A percentile compares a stretch with the other conserved stretches of the same genome.
These are phyloP conservation scores for Annulohypoxylon truncatum DNA, from an alignment of 2,329 filamentous ascomycete genomes.

Conservation along the genomic window DNA sequence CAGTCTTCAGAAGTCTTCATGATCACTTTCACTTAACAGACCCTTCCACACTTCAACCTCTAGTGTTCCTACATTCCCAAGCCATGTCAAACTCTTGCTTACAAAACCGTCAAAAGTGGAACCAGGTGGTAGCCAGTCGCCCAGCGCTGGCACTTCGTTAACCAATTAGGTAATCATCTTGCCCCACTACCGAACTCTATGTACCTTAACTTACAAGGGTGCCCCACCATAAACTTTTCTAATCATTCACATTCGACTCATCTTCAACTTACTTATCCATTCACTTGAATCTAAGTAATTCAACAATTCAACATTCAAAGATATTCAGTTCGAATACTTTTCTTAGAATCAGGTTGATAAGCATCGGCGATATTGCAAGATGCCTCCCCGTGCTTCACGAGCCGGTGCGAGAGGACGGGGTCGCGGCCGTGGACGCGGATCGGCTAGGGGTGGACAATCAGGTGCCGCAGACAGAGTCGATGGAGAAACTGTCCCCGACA, in stretches of 20 bases:
- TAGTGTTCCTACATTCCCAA: too few species aligned
- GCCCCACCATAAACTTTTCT: constrained; percentile 50
- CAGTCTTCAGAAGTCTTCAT: background rate
- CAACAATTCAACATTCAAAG: background rate
- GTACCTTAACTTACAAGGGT: constrained; percentile 11
- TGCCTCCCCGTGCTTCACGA: constrained; percentile 42
- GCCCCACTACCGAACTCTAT: constrained; percentile 3
- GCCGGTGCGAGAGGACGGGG: constrained; percentile 34
- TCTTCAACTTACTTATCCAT: background rate
- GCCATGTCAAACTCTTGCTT: too few species aligned
- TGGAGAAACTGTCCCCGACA: constrained; percentile 19
- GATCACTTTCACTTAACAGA: background rate
- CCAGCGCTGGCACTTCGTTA: background rate
- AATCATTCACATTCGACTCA: constrained; percentile 12
- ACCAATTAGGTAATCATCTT: constrained; percentile 2
- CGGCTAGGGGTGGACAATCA: constrained; percentile 39
- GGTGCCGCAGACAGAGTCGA: constrained; percentile 30
- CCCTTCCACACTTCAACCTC: too few species aligned
- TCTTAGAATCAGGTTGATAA: background rate
- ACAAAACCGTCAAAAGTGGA: background rate
- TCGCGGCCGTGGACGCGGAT: constrained; percentile 39
- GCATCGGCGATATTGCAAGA: constrained; percentile 34
- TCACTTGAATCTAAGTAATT: background rate
- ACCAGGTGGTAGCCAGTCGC: background rate
- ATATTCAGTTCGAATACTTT: background rate